A percentile compares a stretch with the other conserved stretches of the same genome.
These are phyloP conservation scores for Chaetomiaceae sp. DNA, from an alignment of 2,329 filamentous ascomycete species.

Conservation along the genomic window DNA sequence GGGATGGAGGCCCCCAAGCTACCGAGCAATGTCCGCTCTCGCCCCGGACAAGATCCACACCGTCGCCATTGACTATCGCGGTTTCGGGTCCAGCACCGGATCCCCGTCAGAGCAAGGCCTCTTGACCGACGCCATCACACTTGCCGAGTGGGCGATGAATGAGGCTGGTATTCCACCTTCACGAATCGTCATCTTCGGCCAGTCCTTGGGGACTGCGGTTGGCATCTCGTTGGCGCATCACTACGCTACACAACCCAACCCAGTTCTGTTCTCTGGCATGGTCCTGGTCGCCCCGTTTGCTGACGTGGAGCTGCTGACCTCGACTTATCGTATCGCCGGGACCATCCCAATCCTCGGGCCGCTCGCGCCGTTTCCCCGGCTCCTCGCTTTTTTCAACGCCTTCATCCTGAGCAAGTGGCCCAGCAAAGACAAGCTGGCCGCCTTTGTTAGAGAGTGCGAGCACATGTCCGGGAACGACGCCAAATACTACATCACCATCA, in stretches of 20 bases:
- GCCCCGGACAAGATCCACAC: conserved; percentile 51
- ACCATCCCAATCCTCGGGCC: conserved; percentile 51
- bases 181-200: conserved; percentile 55
- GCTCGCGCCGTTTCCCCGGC: conserved; percentile 42
- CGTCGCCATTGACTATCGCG: conserved; percentile 58
- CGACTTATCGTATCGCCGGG: conserved; percentile 55
- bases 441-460: conserved; percentile 39
- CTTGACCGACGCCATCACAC: conserved; percentile 47
- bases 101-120: conserved; percentile 52
- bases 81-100: conserved; percentile 52
- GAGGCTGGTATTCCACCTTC: conserved; percentile 48
- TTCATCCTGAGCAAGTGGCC: conserved; percentile 49
- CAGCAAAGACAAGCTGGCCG: conserved; percentile 44
- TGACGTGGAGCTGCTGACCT: conserved; percentile 48
- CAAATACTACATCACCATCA: conserved; percentile 43
- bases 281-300: conserved; percentile 55
- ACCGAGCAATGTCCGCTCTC: conserved; percentile 50
- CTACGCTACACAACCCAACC: conserved; percentile 29
- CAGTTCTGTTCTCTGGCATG: conserved; percentile 48
- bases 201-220: conserved; percentile 54
- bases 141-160: conserved; percentile 51
- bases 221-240: conserved; percentile 30
- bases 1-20: conserved; percentile 50
- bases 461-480: conserved; percentile 8
- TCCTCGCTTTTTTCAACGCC: conserved; percentile 43